A percentile compares a stretch with the other conserved stretches of the same genome.
These are phyloP conservation scores for Scorias spongiosa DNA, from an alignment of 2,329 filamentous ascomycete species.

Conservation along the genomic window DNA sequence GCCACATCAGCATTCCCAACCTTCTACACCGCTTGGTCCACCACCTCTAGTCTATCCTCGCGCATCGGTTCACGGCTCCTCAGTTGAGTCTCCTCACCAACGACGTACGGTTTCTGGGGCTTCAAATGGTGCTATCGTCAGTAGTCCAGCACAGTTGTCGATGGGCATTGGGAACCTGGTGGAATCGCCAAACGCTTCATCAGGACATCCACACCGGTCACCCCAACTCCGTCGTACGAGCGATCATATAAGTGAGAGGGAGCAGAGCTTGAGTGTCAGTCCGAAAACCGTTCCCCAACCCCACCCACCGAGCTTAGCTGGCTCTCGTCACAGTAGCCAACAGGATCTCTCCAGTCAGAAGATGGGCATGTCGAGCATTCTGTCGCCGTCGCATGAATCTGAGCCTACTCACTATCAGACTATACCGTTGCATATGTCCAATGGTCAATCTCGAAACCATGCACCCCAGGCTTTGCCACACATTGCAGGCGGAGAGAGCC, in stretches of 20 bases:
- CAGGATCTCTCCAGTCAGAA: constrained; percentile 15
- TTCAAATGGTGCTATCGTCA: constrained; percentile 14
- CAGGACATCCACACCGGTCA: constrained; percentile 7
- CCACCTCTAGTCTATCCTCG: constrained; percentile 19
- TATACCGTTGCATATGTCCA: neutral
- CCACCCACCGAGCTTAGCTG: constrained; percentile 12
- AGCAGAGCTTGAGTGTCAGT: constrained; percentile 59
- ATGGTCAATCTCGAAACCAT: constrained; percentile 4
- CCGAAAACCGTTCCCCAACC: constrained; percentile 46
- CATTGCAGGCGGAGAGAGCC: constrained; percentile 5
- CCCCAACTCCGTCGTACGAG: constrained; percentile 12
- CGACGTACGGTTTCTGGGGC: constrained; percentile 17
- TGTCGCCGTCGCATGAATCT: neutral
- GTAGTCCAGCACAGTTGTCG: constrained; percentile 16
- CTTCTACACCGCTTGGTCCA: constrained; percentile 34
- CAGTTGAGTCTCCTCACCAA: constrained; percentile 17
- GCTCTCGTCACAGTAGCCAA: constrained; percentile 18
- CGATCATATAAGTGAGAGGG: constrained; percentile 43
- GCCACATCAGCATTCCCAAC: constrained; percentile 28
- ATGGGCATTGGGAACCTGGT: constrained; percentile 23
- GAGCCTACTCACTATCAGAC: neutral
- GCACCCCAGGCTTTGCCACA: neutral
- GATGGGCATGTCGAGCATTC: constrained; percentile 7
- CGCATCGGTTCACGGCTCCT: constrained; percentile 9
- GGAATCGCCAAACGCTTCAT: constrained; percentile 21